phyloP scores from a whole-genome alignment of 352 stramenopile genomes.

The Elongisporangium undulatum region DNA sequence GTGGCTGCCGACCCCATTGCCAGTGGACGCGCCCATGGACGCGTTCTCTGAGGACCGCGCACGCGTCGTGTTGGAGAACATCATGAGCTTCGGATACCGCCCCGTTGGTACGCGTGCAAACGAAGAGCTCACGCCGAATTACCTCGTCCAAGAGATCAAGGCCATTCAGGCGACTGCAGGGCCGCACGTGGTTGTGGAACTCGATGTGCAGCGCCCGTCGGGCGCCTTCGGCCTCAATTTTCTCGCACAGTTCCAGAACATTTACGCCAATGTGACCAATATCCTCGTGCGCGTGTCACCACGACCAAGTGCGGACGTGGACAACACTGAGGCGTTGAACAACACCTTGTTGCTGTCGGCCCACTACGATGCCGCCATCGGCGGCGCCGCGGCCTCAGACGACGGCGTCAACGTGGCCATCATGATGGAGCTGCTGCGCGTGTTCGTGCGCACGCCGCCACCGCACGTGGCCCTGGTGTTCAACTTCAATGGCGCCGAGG shows the following conservation, averaged over 20 bases:
- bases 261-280: slow-evolving; percentile 83
- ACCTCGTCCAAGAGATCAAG: slow-evolving; percentile 55
- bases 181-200: slow-evolving; percentile 32
- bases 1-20: slow-evolving; percentile 47
- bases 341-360: slow-evolving; percentile 72
- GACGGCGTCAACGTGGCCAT: slow-evolving; percentile 80
- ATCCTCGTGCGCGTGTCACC: slow-evolving; percentile 62
- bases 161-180: slow-evolving; percentile 33
- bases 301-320: slow-evolving; percentile 7
- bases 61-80: slow-evolving; percentile 51
- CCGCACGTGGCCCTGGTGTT: slow-evolving; percentile 56
- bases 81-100: slow-evolving; percentile 73
- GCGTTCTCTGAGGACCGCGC: slow-evolving; percentile 56
- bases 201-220: slow-evolving; percentile 63
- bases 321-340: slow-evolving; percentile 19
- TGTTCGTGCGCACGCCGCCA: slow-evolving; percentile 36
- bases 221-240: slow-evolving; percentile 77
- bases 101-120: slow-evolving; percentile 61
- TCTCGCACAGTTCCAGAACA: slow-evolving; percentile 78
- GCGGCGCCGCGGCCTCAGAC: slow-evolving; percentile 59
- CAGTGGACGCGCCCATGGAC: slow-evolving; percentile 21
- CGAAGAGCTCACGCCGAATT: slow-evolving; percentile 55
- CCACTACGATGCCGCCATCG: slow-evolving; percentile 77
- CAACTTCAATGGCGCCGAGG: slow-evolving; percentile 80
- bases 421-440: slow-evolving; percentile 67